Base-by-base conservation (phyloP, 2,329 filamentous ascomycete species). In the Cephalotrichum gorgonifer region DNA sequence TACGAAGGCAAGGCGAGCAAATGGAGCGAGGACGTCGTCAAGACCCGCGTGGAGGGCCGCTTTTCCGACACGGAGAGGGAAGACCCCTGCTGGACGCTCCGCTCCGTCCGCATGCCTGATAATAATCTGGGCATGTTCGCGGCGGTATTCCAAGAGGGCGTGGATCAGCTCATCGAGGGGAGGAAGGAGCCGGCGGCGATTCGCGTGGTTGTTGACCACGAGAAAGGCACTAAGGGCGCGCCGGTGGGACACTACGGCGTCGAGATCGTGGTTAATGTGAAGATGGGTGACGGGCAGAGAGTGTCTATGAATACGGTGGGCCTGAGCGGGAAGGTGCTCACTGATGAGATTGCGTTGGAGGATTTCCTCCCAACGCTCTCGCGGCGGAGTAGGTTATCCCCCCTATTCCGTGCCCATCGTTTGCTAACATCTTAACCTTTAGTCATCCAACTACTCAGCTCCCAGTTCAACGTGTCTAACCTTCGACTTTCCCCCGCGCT, bases 31-130 rank as follows among this genome's bases (percentile, higher is more conserved):
- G 93, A 97, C 54, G 74, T 96, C 12, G 80, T 83, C 44, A 94
- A 91, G 66, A 89, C 90, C 8, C 81, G 84, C 54, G 81, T 96
- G 14, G 91, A 96, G 65, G 85, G 83, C 6, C 79, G 90, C 11
- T 95, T 94, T 58, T 71, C 86, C 1, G 89, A 95, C 61, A 64
- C 71, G n/a, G 88, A 95, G 67, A 80, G 90, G 51, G 88, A 95
- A 62, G 79, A 84, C 51, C 75, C 82, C 15, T 81, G 78, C 56
- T 96, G 88, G 89, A 86, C 86, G 28, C 76, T 94, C 28, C 79
- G 88, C 33, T 85, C 82, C 20, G 76, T 80, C 14, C 78, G 75
- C 51, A 76, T 81, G 61, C 73, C 76, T 33, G 84, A 83, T 58
- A 75, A 68, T 51, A 76, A 74, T 48, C 64, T 84, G 9, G 76